Base-by-base conservation (phyloP, 2,329 filamentous ascomycete species). In the Plenodomus biglobosus region DNA sequence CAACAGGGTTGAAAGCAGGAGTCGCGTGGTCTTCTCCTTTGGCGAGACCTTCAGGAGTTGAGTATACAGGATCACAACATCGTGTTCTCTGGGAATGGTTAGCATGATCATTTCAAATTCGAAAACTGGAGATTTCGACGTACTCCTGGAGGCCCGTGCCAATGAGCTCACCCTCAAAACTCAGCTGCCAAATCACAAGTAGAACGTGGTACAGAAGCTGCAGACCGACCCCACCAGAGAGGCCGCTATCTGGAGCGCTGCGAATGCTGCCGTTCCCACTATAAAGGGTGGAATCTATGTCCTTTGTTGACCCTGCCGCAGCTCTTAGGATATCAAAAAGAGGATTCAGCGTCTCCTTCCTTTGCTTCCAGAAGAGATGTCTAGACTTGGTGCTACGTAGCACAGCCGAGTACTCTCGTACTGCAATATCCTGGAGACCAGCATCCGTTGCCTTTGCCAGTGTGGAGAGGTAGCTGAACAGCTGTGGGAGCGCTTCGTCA, bases 1-100 rank as follows among this genome's bases (percentile, higher is more conserved):
- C 70, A 87, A 83, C 35, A 99, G 82, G 7, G 92, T 96, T 8
- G 91, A 91, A 38, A 97, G 81, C 38, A 96, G 83, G 44, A 99
- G 81, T 22, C 94, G 86, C 0, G 92, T 97, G 1, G 92, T 97
- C 80, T 99, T 99, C 72, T 97, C 94, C 73, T 99, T 99, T 38
- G 92, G 92, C 2, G 94, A 97, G 36, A 96, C 79, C 45, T 91
- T 87, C 46, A 99, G 80, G 32, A 99, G 85, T 58, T 95, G 88
- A n/a, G 89, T 91, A 72, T 96, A 96, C 38, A 97, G 83, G 39
- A 91, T 81, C 55, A 97, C 82, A 59, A 97, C 87, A 66, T 97
- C 92, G 74, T 96, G 90, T 73, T 96, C 92, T 61, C 92, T 95
- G 40, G 7, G 17, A 13, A 17, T 5, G n/a, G 48, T 62, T 55